Conservation (phyloP, 2,329 filamentous ascomycete genomes). For the Trichoderma lentiforme region DNA sequence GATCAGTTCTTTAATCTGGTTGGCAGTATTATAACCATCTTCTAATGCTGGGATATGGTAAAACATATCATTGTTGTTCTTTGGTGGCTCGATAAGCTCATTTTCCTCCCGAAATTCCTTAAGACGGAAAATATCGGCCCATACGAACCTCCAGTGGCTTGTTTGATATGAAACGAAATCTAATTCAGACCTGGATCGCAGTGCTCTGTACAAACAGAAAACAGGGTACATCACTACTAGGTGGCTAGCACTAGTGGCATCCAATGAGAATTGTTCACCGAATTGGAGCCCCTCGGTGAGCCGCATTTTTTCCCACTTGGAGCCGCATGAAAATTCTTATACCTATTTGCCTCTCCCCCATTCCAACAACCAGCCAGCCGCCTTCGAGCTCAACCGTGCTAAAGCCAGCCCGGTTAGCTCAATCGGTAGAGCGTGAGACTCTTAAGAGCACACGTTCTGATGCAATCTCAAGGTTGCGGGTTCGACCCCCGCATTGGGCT, state of each 20-base stretch:
- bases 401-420: conserved; percentile 36
- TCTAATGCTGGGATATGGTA: too few species aligned
- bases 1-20: too few species aligned
- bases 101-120: too few species aligned
- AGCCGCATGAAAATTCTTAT: not conserved
- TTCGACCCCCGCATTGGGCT: conserved; percentile 48
- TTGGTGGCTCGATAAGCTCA: too few species aligned
- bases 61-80: too few species aligned
- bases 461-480: conserved; percentile 50
- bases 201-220: too few species aligned
- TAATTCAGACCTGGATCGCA: too few species aligned
- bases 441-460: conserved; percentile 40
- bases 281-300: not conserved
- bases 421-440: conserved; percentile 67
- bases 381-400: not conserved
- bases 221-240: not conserved
- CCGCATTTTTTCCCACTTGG: not conserved
- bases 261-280: not conserved
- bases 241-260: not conserved
- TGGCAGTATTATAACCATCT: too few species aligned
- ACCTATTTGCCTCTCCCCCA: not conserved
- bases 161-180: too few species aligned
- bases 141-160: too few species aligned
- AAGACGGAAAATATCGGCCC: too few species aligned
- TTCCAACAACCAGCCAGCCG: not conserved